Base-by-base conservation (phyloP, 2,329 filamentous ascomycete species). In the Botryotinia globosa region DNA sequence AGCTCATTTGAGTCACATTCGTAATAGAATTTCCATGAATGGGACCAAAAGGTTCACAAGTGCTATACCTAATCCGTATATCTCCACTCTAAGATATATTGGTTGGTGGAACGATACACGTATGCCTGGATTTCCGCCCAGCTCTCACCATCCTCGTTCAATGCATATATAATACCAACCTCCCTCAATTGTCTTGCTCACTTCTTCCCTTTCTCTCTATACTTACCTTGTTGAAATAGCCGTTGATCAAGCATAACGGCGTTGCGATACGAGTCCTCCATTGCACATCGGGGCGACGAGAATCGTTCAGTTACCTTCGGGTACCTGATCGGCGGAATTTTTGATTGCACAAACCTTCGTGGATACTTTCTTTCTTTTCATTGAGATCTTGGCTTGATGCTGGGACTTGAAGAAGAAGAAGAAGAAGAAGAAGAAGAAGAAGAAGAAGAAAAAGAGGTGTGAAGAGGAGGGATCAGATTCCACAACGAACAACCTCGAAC, bases 211-310 rank as follows among this genome's bases (percentile, higher is more conserved):
- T 79, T 77, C 48, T 77, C 75, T 73, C 79, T 77, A 82, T 82
- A 82, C 81, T 82, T 82, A 82, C 81, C 80, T 81, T 81, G 73
- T 79, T 77, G 73, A 74, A 74, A 73, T 61, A 18, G 32, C 45
- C 69, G 63, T 71, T 69, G 80, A 75, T 81, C 81, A 81, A 74
- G 78, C 76, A 79, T 79, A 74, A 71, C 37, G 68, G 58, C 72
- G 45, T 56, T 72, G 77, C 77, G 72, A 72, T 77, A 79, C 77
- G 82, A 84, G 83, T 82, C 84, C 85, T 87, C 83, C 85, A 87
- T 87, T 87, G 85, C 85, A 87, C 85, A 87, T 77, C 85, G 85
- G 82, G 85, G 85, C 79, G 84, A 83, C 83, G 82, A 84, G 78
- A 79, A 76, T 77, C 72, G 79, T 81, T 77, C 73, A 79, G 74